Base-by-base conservation (phyloP, 2,329 filamentous ascomycete species). In the Chaetothyriales sp. region DNA sequence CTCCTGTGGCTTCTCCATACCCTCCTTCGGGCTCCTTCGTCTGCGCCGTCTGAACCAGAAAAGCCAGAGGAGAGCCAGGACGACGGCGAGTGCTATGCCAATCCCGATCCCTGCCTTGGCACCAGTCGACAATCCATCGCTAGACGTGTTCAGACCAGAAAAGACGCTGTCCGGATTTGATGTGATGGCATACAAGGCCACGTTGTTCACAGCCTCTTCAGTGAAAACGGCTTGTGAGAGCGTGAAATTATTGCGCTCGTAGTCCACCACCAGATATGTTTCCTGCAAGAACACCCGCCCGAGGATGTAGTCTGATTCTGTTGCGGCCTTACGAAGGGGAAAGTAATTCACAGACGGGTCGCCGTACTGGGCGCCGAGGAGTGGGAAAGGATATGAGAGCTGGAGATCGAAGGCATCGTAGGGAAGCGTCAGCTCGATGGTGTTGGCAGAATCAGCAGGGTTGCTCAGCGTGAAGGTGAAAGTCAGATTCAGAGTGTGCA, bases 131-230 rank as follows among this genome's bases (percentile, higher is more conserved):
- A 64, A 44, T 6, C 59, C 55, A 22, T 44, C 50, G 19, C 5
- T 19, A 8, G 26, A 44, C 2, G 20, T 28, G 18, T 22, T 47
- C 18, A 55, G 57, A 2, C 56, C 54, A 20, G 54, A 53, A 44
- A 49, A 61, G 18, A 49, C 49, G 49, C 55, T 59, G 45, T 55
- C 52, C 19, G 49, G 44, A 2, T 60, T 59, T 20, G 51, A 51
- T 9, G 55, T 53, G 32, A 64, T 64, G 18, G 51, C 46, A n/a
- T 55, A 47, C 26, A 64, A 53, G 28, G 61, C 55, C 79, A 50
- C 81, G 77, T 20, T 80, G 81, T 57, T 84, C 82, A 52, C 51
- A 43, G 52, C 55, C 44, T 61, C 58, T n/a, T 55, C 44, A 8
- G 58, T 59, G 49, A 65, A 65, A 20, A 56, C 54, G 6, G 64